Evolutionary conservation across 441 rosid species (phyloP).

Genomic region (Arabidopsis lyrata): DNA sequence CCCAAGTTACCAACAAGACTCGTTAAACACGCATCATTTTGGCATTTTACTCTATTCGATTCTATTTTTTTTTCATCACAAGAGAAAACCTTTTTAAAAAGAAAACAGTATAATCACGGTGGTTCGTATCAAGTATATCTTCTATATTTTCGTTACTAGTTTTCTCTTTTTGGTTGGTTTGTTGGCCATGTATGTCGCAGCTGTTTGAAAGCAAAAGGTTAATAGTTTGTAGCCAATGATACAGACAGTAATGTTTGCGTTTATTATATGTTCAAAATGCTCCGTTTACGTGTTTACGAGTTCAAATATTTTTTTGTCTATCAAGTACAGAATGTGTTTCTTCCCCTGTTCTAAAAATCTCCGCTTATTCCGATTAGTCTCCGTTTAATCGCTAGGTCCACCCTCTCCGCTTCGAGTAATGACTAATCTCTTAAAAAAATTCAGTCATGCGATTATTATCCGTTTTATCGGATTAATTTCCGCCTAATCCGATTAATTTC

Average conservation of each 20-base stretch:
- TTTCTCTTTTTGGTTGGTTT: slow-evolving; percentile 13
- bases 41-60: background rate
- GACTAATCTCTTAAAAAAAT: no score
- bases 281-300: no score
- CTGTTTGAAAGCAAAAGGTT: background rate
- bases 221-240: slow-evolving; percentile 23
- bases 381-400: no score
- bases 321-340: no score
- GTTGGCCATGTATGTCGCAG: slow-evolving; percentile 6
- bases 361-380: no score
- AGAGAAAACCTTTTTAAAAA: background rate
- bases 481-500: no score
- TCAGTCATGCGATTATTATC: no score
- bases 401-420: no score
- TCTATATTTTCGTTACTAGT: background rate
- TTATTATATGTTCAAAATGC: background rate
- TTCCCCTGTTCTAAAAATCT: no score
- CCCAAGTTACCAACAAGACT: slow-evolving; percentile 9
- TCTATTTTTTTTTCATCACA: background rate
- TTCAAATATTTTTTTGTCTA: no score
- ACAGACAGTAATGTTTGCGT: slow-evolving; percentile 14
- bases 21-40: slow-evolving; percentile 1
- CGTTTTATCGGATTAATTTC: no score
- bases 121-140: background rate
- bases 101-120: slow-evolving; percentile 3